Base-by-base conservation (phyloP, 2,329 filamentous ascomycete genomes). In the Hypoxylon sp. region DNA sequence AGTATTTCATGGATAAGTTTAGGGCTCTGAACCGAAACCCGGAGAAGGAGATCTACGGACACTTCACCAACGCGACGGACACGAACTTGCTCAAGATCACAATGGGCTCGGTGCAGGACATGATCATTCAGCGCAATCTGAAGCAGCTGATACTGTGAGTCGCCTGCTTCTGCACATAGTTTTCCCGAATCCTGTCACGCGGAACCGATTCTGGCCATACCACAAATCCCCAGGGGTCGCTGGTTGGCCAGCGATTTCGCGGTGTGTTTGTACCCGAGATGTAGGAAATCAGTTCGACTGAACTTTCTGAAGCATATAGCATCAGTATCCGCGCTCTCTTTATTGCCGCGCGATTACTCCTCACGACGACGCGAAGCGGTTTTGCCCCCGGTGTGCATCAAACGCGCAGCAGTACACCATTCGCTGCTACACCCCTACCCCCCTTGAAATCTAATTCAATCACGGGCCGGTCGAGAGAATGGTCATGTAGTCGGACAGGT, bases 1-100 rank as follows among this genome's bases (percentile, higher is more conserved):
- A 92, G 77, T 95, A 93, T 80, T 94, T 95, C 79, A 88, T 92
- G 78, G 91, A 93, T 79, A 92, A 93, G 76, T 95, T 95, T 82
- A 86, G 88, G 60, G 90, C 91, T 21, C 85, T 95, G 69, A 94
- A 94, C 80, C 86, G 91, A 65, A 88, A 88, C 74, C 85, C 86
- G 4, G 86, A 88, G 68, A 89, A 89, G 80, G 87, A 89, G 73
- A 89, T 89, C 8, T 89, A 89, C 73, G 87, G 87, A 50, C 87
- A 89, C 76, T 88, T 89, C 61, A 89, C 87, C 51, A 89, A 88
- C 70, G 87, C 87, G 7, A 89, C 87, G 55, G 87, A 89, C 73
- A 89, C 92, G 35, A 93, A 93, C 76, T 82, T 95, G 69, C 85
- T 95, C 72, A 94, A 94, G 82, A 93, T 93, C 71, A 95, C 93